Evolutionary conservation across 805 yeast genomes (phyloP).

Genomic region (Candida ortonii): DNA sequence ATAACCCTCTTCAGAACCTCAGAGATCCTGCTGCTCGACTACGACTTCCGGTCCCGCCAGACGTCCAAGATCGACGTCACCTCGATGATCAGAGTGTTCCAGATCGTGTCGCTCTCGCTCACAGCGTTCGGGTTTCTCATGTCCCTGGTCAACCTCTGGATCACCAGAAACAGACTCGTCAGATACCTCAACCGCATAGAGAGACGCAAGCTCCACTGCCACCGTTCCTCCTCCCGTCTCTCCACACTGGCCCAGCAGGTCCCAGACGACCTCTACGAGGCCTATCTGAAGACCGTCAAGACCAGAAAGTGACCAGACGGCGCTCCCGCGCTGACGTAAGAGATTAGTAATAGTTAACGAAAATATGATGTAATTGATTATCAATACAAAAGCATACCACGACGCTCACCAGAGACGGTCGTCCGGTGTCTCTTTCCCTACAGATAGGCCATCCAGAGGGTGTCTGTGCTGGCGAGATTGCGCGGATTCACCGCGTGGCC

Average conservation of each 20-base stretch:
- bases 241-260: constrained; percentile 5
- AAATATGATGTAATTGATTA: too few relatives aligned
- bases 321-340: too few relatives aligned
- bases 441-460: constrained; percentile 93
- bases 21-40: constrained; percentile 11
- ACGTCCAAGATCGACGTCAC: constrained; percentile 21
- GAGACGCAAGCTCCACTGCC: constrained; percentile 6
- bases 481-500: constrained; percentile 95
- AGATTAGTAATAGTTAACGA: too few relatives aligned
- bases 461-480: constrained; percentile 86
- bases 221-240: background rate
- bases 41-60: constrained; percentile 11
- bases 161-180: constrained; percentile 25
- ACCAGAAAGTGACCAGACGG: background rate
- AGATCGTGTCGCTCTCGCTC: constrained; percentile 24
- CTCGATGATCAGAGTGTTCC: constrained; percentile 20
- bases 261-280: constrained; percentile 21
- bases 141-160: constrained; percentile 22
- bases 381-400: too few relatives aligned
- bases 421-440: too few relatives aligned
- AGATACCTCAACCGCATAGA: constrained; percentile 27
- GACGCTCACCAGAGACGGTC: too few relatives aligned
- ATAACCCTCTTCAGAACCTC: constrained; percentile 14
- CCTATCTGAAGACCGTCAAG: constrained; percentile 19
- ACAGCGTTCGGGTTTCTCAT: constrained; percentile 19